Base-by-base conservation (phyloP, 345 rosid genomes). In the Sapria himalayana region DNA sequence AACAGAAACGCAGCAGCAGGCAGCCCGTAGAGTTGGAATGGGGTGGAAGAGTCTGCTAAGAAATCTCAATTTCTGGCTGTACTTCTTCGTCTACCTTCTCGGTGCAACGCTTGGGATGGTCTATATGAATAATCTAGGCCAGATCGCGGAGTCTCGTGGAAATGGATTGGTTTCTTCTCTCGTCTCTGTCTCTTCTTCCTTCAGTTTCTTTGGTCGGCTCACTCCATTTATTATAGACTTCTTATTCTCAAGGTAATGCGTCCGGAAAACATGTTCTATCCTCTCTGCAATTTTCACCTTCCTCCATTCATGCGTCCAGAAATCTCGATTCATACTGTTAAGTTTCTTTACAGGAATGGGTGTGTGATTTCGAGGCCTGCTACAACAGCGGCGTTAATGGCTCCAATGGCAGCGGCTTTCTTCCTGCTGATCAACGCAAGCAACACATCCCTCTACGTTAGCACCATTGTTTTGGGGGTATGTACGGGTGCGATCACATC, bases 131-230 rank as follows among this genome's bases (percentile, higher is more conserved):
- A 89, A 89, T 55, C 66, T 89, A 65, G 98, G 98, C 50, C 98
- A 89, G 56, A 74, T 82, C 21, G 64, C 93, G 0, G 94, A 89
- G 61, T 89, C 98, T 50, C 71, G 93, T 1, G 73, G 91, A 12
- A 63, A 46, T 21, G 31, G 63, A 0, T 61, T 31, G 3, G 66
- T 72, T 1, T 43, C 72, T 17, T 56, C 76, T 13, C 63, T 89
- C 12, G 94, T 89, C 39, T 63, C 93, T 4, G 48, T 89, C 52
- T 70, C 93, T 8, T 78, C 98, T 1, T 71, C 94, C 0, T 89
- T 79, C 7, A 67, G 82, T 1, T 89, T 89, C 64, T 82, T 89
- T 39, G 98, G 98, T 22, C 98, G 94, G 24, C 77, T 89, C 54
- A 16, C 79, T 11, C 98, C 94, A 4, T 89, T 94, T 15, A 47